A percentile compares a stretch with the other conserved stretches of the same genome.
These are phyloP conservation scores for Candida insectalens DNA, from an alignment of 805 yeast species.

Conservation along the genomic window DNA sequence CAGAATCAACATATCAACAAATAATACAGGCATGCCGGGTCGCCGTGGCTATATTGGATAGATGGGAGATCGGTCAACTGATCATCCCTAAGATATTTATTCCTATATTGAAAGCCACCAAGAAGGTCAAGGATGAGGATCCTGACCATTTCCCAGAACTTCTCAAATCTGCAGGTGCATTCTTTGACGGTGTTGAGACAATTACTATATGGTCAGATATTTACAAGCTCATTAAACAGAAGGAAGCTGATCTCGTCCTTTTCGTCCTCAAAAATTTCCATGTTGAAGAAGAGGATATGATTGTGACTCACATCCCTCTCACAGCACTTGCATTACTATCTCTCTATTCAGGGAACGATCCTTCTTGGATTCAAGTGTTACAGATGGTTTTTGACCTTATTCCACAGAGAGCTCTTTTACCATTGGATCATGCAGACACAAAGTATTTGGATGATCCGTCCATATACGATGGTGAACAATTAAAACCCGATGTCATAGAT, in stretches of 20 bases:
- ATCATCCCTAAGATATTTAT: slow-evolving; percentile 62
- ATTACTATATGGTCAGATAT: slow-evolving; percentile 65
- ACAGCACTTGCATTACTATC: slow-evolving; percentile 31
- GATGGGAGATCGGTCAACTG: slow-evolving; percentile 86
- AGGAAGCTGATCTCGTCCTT: slow-evolving; percentile 37
- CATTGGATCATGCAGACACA: slow-evolving; percentile 34
- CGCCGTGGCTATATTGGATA: slow-evolving; percentile 69
- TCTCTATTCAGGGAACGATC: slow-evolving; percentile 11
- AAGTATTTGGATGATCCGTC: slow-evolving; percentile 5
- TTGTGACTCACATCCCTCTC: slow-evolving; percentile 65
- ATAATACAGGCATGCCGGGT: slow-evolving; percentile 50
- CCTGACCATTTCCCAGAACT: slow-evolving; percentile 31
- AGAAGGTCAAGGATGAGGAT: slow-evolving; percentile 14
- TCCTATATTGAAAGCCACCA: slow-evolving; percentile 50
- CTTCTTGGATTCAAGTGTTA: slow-evolving; percentile 31
- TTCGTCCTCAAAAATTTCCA: slow-evolving; percentile 60
- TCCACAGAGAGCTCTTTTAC: slow-evolving; percentile 56
- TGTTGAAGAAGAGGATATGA: slow-evolving; percentile 82
- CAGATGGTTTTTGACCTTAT: slow-evolving; percentile 38
- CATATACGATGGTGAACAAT: slow-evolving; percentile 6
- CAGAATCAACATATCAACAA: slow-evolving; percentile 18
- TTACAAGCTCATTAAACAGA: slow-evolving; percentile 30
- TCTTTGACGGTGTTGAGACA: slow-evolving; percentile 85
- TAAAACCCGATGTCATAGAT: slow-evolving; percentile 4
- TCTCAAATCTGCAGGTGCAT: slow-evolving; percentile 48